Percentiles rank a stretch among this genome's conserved stretches.
Evolutionary conservation across 306 rosid species (phyloP).

Genomic region (Quercus cerris): DNA sequence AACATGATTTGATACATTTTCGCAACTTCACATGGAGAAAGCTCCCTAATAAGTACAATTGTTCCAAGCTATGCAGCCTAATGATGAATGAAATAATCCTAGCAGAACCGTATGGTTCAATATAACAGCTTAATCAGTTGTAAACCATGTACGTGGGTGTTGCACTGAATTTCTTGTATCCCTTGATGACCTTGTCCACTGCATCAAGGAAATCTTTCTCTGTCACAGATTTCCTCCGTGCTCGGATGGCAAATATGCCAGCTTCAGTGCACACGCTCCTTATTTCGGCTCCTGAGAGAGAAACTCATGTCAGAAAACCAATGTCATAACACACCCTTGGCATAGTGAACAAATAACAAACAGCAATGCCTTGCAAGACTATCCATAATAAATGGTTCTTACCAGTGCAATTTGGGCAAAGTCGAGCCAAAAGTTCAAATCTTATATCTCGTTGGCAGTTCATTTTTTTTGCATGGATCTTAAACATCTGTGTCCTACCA

Average conservation of each 20-base stretch:
- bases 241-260: slow-evolving; percentile 96
- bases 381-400: slow-evolving; percentile 5
- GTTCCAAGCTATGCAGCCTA: slow-evolving; percentile 3
- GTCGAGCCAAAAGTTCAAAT: slow-evolving; percentile 88
- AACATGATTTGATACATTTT: neutral
- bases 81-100: neutral
- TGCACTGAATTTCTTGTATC: slow-evolving; percentile 95
- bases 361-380: too few relatives aligned
- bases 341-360: too few relatives aligned
- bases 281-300: slow-evolving; percentile 78
- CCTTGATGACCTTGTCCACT: slow-evolving; percentile 92
- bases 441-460: slow-evolving; percentile 94
- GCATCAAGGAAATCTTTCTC: slow-evolving; percentile 98
- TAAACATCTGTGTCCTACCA: slow-evolving; percentile 87
- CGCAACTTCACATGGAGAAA: neutral
- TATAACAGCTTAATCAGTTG: slow-evolving; percentile 47
- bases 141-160: slow-evolving; percentile 97
- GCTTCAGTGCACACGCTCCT: slow-evolving; percentile 98
- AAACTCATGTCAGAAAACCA: slow-evolving; percentile 19
- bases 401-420: slow-evolving; percentile 97
- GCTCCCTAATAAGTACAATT: neutral
- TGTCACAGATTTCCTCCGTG: slow-evolving; percentile 89
- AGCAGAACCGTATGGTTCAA: slow-evolving; percentile 1
- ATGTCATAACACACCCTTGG: neutral
- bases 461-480: slow-evolving; percentile 94